Base-by-base conservation (phyloP, 2,329 filamentous ascomycete species). In the Fusarium burgessii region DNA sequence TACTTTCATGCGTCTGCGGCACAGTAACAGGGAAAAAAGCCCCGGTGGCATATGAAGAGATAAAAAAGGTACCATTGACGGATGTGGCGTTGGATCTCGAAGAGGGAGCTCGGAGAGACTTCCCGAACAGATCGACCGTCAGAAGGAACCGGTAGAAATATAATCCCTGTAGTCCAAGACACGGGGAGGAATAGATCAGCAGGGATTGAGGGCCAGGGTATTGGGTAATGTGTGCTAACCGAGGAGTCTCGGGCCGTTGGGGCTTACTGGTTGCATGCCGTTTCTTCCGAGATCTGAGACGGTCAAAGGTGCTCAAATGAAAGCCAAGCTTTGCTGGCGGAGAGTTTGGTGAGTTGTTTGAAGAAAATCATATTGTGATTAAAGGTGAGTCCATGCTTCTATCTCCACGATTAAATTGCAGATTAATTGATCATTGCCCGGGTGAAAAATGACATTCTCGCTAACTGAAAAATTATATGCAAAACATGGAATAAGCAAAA, bases 51-150 rank as follows among this genome's bases (percentile, higher is more conserved):
- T 25, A 11, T 36, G 32, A 32, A 13, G 18, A 43, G 18, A 46
- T 45, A 20, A 3, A 20, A 20, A 27, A 35, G 25, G 20, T 17
- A 35, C 18, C 11, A 20, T 27, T 14, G 27, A 38, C n/a, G 17
- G 27, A n/a, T 36, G 40, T 14, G n/a, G 41, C 8, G 56, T 49
- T 20, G n/a, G 23, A 36, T 59, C 38, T 45, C 20, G 17, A 14
- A 45, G 13, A 35, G 23, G 29, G n/a, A 35, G 17, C n/a, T 32
- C 58, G 58, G 62, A 63, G 42, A 33, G 35, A 56, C 29, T 63
- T 41, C n/a, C 58, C 47, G 35, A 63, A 56, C 9, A 4, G 47
- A 64, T 64, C 58, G 42, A 33, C 58, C 29, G 29, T 20, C n/a
- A 49, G 41, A 27, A 40, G 7, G 35, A 14, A 35, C 17, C 23